A percentile compares a stretch with the other conserved stretches of the same genome.
Conservation (phyloP, 2,329 filamentous ascomycete species). For the Xylariaceae sp. region DNA sequence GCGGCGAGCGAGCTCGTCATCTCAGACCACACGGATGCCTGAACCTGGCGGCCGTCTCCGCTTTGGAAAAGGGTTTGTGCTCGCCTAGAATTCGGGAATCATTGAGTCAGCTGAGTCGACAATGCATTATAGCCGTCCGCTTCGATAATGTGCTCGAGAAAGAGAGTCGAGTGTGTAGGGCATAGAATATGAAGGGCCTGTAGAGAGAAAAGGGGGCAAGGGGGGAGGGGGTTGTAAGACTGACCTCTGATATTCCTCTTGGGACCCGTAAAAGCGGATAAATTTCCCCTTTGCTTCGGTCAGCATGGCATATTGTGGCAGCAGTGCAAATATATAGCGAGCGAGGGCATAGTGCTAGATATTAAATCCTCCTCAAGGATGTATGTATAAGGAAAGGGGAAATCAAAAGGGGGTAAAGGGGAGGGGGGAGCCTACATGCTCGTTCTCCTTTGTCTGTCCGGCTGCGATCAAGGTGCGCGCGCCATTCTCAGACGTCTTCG, state of each 20-base stretch:
- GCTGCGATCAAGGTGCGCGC: conserved; percentile 36
- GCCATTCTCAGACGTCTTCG: conserved; percentile 37
- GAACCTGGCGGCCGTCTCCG: conserved; percentile 30
- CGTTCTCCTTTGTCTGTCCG: conserved; percentile 31
- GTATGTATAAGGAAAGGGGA: too few relatives aligned
- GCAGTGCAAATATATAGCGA: too few relatives aligned
- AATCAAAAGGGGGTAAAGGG: background rate
- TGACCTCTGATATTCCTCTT: conserved; percentile 32
- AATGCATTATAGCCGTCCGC: background rate
- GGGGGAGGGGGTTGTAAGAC: background rate
- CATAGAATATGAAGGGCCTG: too few relatives aligned
- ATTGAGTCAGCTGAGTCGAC: background rate
- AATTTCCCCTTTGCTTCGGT: conserved; percentile 33
- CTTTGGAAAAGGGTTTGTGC: conserved; percentile 24
- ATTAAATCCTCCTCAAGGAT: too few relatives aligned
- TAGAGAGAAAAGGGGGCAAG: background rate
- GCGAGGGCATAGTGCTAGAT: too few relatives aligned
- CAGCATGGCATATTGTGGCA: background rate
- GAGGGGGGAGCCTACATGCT: conserved; percentile 31
- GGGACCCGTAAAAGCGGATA: conserved; percentile 35
- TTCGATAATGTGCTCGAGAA: too few relatives aligned
- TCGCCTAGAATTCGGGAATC: conserved; percentile 13
- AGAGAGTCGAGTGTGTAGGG: too few relatives aligned
- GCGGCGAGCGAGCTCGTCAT: conserved; percentile 33
- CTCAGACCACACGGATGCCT: conserved; percentile 35